Base-by-base conservation (phyloP, 345 rosid species). In the Salix viminalis region DNA sequence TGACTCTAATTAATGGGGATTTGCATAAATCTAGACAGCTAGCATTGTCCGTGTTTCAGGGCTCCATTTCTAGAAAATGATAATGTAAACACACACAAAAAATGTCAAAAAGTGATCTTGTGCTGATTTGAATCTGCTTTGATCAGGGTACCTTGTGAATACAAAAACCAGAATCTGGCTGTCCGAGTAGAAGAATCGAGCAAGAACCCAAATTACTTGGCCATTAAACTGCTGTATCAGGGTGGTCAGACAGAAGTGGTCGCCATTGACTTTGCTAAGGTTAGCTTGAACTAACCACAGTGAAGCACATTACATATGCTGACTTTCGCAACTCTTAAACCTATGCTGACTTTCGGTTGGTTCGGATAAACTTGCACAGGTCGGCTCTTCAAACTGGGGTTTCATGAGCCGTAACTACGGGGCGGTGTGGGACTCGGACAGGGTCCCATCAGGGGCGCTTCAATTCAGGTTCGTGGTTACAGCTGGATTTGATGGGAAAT, bases 181-280 rank as follows among this genome's bases (percentile, higher is more conserved):
- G 90, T 96, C 28, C 81, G 97, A 70, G 99, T 96, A 1, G 98
- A 93, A 85, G 99, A 96, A 83, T 90, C 99, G 61, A 96, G 97
- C 85, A 44, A 82, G 18, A 88, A 96, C 36, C 91, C 97, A 61
- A 23, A 86, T 69, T 91, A 93, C 83, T 76, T 96, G 78, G 91
- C 96, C 19, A 73, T 96, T 9, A 91, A 92, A 80, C 60, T 93
- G 50, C 79, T 93, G 75, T 86, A 91, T 79, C 98, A 93, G 80
- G 99, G 99, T 26, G 99, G 99, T 12, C 98, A 96, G 81, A 96
- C 99, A 1, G 98, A 96, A 73, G 74, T 96, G 0, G 98, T 96
- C 14, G 90, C 78, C 68, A 81, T 93, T 4, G 98, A 93, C 79
- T 86, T 93, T 10, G 97, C 98, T 30, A 83, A 82, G 81, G 92